Evolutionary conservation across 176 grass and related monocot genomes (phyloP), one percentile per base, ranked within the genome.

Genomic region (Phoenix dactylifera): DNA sequence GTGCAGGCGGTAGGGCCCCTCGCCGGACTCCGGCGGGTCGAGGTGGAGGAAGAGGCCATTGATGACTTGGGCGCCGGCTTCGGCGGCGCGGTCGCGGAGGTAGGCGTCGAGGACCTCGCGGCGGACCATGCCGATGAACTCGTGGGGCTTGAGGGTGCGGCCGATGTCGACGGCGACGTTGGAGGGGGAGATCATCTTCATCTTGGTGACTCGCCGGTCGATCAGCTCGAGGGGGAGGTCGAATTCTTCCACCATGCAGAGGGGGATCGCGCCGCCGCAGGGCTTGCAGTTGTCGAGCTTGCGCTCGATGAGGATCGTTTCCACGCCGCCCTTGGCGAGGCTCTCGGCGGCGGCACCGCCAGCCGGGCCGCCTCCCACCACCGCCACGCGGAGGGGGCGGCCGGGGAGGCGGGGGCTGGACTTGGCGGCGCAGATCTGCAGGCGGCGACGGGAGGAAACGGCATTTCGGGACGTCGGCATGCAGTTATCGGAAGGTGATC

Each of bases 161-260:
- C 93, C 93, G 67, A 92, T 98, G 68, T 98, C 93, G n/a, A 98
- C 93, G 16, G 83, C 87, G 18, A 98, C 87, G 62, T 98, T 98
- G 52, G 93, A 98, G 15, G 87, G 93, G n/a, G 93, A 98, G 0
- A 98, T 98, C 93, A 98, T 98, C 87, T 98, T 98, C 87, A 98
- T 98, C 81, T 98, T 92, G 26, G 72, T 85, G 52, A 98, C 93
- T 26, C 77, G 78, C 18, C 93, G 66, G 64, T 98, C 87, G 16
- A 98, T 83, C 22, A 92, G 87, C 74, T 98, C 93, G 18, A 98
- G 74, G 18, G 93, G 93, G 54, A 98, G 78, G 50, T 66, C 72
- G 84, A 98, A 98, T 78, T 98, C 93, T 23, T 89, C 89, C 58
- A 98, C 84, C 93, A 98, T 92, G 81, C 93, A 98, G 7, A 98